A percentile compares a stretch with the other conserved stretches of the same genome.
phyloP scores from a whole-genome alignment of 371 early-diverging fungal species.

The Catenaria anguillulae region DNA sequence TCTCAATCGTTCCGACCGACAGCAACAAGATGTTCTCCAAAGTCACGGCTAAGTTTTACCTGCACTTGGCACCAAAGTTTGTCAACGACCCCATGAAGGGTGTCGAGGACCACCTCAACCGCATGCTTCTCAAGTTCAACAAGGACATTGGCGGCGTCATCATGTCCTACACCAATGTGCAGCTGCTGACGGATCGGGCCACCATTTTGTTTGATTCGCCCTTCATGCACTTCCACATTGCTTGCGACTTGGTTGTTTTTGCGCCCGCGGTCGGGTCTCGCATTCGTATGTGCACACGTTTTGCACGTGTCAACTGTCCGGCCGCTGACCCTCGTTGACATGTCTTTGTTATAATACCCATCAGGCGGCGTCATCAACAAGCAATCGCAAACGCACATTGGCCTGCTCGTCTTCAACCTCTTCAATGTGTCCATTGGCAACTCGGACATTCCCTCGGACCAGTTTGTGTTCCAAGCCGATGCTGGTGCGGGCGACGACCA shows the following conservation, averaged over 20 bases:
- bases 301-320: not conserved
- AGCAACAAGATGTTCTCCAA: constrained; percentile 42
- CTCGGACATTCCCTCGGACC: constrained; percentile 42
- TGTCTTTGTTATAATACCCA: not conserved
- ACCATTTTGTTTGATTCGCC: constrained; percentile 73
- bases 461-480: not conserved
- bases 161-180: constrained; percentile 55
- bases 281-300: constrained; percentile 30
- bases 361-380: constrained; percentile 75
- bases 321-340: not conserved
- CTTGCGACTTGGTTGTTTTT: constrained; percentile 60
- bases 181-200: constrained; percentile 39
- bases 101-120: constrained; percentile 60
- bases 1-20: too few species aligned
- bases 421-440: constrained; percentile 89
- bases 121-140: constrained; percentile 74
- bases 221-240: constrained; percentile 57
- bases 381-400: constrained; percentile 89
- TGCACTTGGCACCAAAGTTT: constrained; percentile 63
- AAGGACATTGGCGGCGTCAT: constrained; percentile 78
- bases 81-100: constrained; percentile 49
- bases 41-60: constrained; percentile 39
- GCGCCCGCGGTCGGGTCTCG: constrained; percentile 52
- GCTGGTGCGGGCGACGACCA: too few species aligned
- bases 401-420: constrained; percentile 74